Percentiles rank a stretch among this genome's conserved stretches.
phyloP scores from a whole-genome alignment of 2,329 filamentous ascomycete genomes.

The Metarhizium album region DNA sequence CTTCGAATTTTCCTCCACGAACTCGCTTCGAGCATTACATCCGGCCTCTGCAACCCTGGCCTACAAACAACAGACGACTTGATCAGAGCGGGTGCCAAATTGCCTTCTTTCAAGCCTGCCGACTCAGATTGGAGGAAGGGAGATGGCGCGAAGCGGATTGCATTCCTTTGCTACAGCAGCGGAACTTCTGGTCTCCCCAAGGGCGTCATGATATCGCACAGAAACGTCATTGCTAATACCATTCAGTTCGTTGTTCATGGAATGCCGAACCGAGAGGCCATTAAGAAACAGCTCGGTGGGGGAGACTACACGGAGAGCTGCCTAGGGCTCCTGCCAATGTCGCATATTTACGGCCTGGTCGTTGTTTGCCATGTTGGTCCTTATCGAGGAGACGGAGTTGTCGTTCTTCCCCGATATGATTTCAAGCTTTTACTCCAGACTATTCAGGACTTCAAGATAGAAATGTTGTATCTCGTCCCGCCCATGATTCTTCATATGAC shows the following conservation, averaged over 20 bases:
- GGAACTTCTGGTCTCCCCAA: conserved; percentile 66
- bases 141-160: conserved; percentile 50
- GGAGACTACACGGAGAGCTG: conserved; percentile 15
- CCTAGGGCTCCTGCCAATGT: conserved; percentile 61
- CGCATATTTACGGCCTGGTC: conserved; percentile 68
- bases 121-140: conserved; percentile 41
- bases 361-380: conserved; percentile 54
- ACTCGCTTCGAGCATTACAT: conserved; percentile 36
- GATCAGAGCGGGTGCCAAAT: conserved; percentile 41
- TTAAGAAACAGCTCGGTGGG: conserved; percentile 11
- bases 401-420: conserved; percentile 66
- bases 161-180: conserved; percentile 64
- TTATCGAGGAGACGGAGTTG: conserved; percentile 60
- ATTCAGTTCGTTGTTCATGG: conserved; percentile 44
- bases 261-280: conserved; percentile 18
- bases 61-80: conserved; percentile 51
- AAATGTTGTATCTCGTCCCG: conserved; percentile 48
- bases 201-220: conserved; percentile 69
- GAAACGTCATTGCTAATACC: conserved; percentile 63
- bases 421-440: conserved; percentile 47
- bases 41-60: conserved; percentile 59
- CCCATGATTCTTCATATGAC: conserved; percentile 72
- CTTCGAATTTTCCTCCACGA: conserved; percentile 56
- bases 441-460: conserved; percentile 59
- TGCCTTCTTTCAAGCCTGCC: conserved; percentile 32